These are phyloP conservation scores for Penstemon newberryi DNA, from an alignment of 257 asterid species.

Conservation along the genomic window DNA sequence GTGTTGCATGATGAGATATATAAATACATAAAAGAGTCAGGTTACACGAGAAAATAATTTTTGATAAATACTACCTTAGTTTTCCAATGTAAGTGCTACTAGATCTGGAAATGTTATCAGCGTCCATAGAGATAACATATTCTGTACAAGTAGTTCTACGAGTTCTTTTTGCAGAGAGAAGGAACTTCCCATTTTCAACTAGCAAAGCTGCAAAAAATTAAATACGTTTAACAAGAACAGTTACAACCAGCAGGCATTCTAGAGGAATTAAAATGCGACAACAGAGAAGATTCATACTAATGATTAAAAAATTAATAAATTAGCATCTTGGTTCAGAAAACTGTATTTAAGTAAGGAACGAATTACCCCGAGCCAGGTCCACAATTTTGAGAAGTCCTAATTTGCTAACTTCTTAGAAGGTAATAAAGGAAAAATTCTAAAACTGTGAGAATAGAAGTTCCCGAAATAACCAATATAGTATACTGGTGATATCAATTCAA, in stretches of 20 bases:
- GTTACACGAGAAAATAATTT: background rate
- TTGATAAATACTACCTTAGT: constrained; percentile 52
- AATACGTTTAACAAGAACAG: background rate
- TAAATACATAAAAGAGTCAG: background rate
- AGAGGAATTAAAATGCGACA: background rate
- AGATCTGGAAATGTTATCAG: constrained; percentile 87
- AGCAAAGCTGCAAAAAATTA: constrained; percentile 60
- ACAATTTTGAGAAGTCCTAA: background rate
- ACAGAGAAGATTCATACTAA: background rate
- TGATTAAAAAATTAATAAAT: background rate
- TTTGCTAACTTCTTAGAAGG: background rate
- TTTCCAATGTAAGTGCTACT: constrained; percentile 89
- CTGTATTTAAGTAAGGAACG: background rate
- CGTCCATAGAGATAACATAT: constrained; percentile 91
- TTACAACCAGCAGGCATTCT: constrained; percentile 9
- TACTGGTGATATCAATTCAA: background rate
- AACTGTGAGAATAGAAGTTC: constrained; percentile 13
- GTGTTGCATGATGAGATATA: no score
- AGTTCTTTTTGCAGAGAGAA: constrained; percentile 93
- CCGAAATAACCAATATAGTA: background rate
- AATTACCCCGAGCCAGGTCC: background rate
- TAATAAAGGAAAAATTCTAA: background rate
- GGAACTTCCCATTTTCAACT: constrained; percentile 94
- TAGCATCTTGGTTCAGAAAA: constrained; percentile 7
- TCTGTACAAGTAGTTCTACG: constrained; percentile 95